Evolutionary conservation across 2,329 filamentous ascomycete species (phyloP), one percentile per base, ranked within the genome.

Genomic region (Rhynchosporium agropyri): DNA sequence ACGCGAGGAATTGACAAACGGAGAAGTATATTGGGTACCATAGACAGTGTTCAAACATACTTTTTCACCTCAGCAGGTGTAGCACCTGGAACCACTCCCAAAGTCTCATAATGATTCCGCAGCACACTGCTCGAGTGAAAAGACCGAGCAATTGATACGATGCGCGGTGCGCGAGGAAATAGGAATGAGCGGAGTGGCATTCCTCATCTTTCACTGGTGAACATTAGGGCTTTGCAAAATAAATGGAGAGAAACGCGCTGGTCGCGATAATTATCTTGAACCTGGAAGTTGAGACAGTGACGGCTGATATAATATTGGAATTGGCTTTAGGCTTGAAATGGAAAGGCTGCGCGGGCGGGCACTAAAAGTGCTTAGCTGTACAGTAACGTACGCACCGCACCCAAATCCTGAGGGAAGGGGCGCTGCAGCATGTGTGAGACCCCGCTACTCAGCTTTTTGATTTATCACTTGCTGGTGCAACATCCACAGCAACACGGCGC

Each of bases 41-140:
- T 5, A 40, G 3, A 61, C 40, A 61, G 13, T 2, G 26, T 20
- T 29, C 46, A 33, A 26, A 62, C 65, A 42, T 74, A 92, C 89
- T 90, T 94, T 77, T 98, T 98, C 65, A 98, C 93, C 59, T 97
- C 91, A 8, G 81, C 79, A 0, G 84, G 78, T 15, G 89, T 86
- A 46, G 94, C 93, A 67, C 84, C 83, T 48, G 83, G 81, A 0
- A 84, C 78, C n/a, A 99, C 76, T 48, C 88, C 84, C 58, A 99
- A 83, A 46, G 88, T 87, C 71, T 94, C 89, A 77, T 99, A 99
- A 78, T 96, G 89, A 65, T 87, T 92, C 69, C 76, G 59, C 72
- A 43, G 79, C 20, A 9, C 43, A 69, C 69, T 69, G 63, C 79
- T 79, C 63, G 76, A 77, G 74, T 83, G 81, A 70, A 86, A 83